phyloP scores from a whole-genome alignment of 352 stramenopile genomes.

The Discostella stelligera region DNA sequence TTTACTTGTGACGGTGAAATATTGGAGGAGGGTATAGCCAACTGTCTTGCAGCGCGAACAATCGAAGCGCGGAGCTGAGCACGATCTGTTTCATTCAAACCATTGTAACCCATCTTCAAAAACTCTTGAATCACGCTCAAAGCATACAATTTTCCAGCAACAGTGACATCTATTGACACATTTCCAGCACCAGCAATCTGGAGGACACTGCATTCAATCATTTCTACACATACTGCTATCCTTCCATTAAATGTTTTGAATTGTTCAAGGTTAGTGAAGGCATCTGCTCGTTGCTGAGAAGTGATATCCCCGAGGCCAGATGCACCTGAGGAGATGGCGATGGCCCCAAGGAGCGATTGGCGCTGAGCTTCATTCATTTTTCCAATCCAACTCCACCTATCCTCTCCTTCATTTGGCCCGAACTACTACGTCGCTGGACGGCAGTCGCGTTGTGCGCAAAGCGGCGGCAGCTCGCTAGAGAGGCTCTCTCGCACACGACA shows the following conservation, averaged over 20 bases:
- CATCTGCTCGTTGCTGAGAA: slow-evolving; percentile 49
- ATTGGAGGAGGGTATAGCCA: slow-evolving; percentile 14
- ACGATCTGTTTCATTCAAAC: slow-evolving; percentile 61
- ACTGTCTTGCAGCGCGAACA: slow-evolving; percentile 49
- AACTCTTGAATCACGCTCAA: slow-evolving; percentile 64
- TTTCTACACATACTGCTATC: slow-evolving; percentile 55
- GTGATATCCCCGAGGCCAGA: slow-evolving; percentile 44
- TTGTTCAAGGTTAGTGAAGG: slow-evolving; percentile 65
- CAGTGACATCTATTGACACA: slow-evolving; percentile 55
- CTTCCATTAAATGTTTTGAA: slow-evolving; percentile 73
- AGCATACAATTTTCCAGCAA: slow-evolving; percentile 66
- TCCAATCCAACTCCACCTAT: not conserved
- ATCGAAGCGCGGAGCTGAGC: slow-evolving; percentile 56
- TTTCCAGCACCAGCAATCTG: slow-evolving; percentile 37
- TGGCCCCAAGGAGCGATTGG: slow-evolving; percentile 66
- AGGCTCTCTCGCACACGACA: no score
- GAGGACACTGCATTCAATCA: slow-evolving; percentile 45
- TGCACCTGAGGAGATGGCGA: slow-evolving; percentile 70
- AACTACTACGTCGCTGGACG: no score
- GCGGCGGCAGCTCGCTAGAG: not conserved
- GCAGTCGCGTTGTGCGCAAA: no score
- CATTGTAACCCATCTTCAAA: slow-evolving; percentile 65
- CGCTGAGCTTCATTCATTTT: slow-evolving; percentile 57
- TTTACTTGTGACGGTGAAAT: slow-evolving; percentile 18
- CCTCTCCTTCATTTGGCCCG: not conserved